phyloP scores from a whole-genome alignment of 352 stramenopile species.

The Blastocystis sp. region DNA sequence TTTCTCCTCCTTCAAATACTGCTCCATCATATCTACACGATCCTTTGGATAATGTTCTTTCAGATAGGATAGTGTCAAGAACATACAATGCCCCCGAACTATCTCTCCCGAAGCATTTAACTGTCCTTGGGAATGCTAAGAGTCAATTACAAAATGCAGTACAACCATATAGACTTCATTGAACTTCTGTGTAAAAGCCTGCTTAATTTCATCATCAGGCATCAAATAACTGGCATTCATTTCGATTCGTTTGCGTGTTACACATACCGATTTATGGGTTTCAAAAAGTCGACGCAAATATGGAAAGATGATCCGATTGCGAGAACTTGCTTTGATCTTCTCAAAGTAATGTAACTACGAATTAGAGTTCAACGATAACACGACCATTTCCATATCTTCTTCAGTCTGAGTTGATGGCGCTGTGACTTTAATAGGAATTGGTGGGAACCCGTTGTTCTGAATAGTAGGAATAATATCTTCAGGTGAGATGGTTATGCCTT shows the following conservation, averaged over 20 bases:
- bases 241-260: conserved; percentile 15
- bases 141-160: background rate
- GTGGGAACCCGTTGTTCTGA: background rate
- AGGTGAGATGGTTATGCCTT: background rate
- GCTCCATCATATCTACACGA: background rate
- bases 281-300: conserved; percentile 44
- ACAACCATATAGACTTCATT: background rate
- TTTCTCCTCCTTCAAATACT: conserved; percentile 26
- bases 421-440: background rate
- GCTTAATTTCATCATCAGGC: conserved; percentile 33
- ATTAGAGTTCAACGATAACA: background rate
- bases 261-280: conserved; percentile 14
- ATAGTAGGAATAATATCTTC: conserved; percentile 13
- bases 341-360: conserved; percentile 10
- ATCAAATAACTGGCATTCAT: background rate
- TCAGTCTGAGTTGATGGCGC: background rate
- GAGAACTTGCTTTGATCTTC: conserved; percentile 1
- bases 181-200: conserved; percentile 1
- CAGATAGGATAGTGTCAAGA: background rate
- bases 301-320: conserved; percentile 41
- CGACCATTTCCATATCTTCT: conserved; percentile 26
- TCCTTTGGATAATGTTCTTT: conserved; percentile 39
- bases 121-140: conserved; percentile 10
- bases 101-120: background rate
- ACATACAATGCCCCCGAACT: conserved; percentile 3